phyloP scores from a whole-genome alignment of 2,329 filamentous ascomycete genomes.

The Phialemoniopsis sp. region DNA sequence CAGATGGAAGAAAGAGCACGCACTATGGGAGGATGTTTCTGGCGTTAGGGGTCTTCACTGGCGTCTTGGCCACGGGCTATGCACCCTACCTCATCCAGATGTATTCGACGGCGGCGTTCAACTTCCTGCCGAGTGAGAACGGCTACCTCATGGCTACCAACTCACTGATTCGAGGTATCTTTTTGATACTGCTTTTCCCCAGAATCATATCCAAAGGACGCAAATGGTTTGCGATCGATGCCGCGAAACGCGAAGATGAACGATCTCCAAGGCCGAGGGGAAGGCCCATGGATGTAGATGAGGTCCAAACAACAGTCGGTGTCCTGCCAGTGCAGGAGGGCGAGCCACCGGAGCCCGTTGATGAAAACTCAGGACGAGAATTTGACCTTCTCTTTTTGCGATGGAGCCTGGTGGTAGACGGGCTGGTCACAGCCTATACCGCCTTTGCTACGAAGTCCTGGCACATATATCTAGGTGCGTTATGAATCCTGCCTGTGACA shows the following conservation, averaged over 20 bases:
- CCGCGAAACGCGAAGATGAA: neutral
- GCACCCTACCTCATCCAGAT: conserved; percentile 58
- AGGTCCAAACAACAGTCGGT: conserved; percentile 2
- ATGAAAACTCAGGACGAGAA: conserved; percentile 41
- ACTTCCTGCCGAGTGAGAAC: conserved; percentile 51
- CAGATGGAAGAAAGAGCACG: conserved; percentile 42
- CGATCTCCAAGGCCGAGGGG: no score
- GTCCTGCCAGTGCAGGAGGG: conserved; percentile 20
- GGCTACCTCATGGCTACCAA: conserved; percentile 54
- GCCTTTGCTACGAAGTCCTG: conserved; percentile 59
- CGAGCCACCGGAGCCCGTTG: conserved; percentile 34
- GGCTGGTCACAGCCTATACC: conserved; percentile 57
- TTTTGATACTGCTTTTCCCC: conserved; percentile 50
- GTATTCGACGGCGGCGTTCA: conserved; percentile 52
- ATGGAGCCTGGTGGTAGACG: conserved; percentile 62
- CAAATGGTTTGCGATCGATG: conserved; percentile 15
- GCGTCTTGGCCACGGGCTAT: conserved; percentile 65
- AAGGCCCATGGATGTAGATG: no score
- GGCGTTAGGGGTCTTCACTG: conserved; percentile 62
- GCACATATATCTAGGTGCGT: conserved; percentile 62
- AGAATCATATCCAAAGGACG: conserved; percentile 38
- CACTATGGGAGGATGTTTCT: conserved; percentile 63
- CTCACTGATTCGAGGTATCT: conserved; percentile 48
- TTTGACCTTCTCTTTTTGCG: conserved; percentile 68
- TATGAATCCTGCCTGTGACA: neutral